Evolutionary conservation across 768 basidiomycete species (phyloP), one percentile per base, ranked within the genome.

Genomic region (Coprinellus micaceus): DNA sequence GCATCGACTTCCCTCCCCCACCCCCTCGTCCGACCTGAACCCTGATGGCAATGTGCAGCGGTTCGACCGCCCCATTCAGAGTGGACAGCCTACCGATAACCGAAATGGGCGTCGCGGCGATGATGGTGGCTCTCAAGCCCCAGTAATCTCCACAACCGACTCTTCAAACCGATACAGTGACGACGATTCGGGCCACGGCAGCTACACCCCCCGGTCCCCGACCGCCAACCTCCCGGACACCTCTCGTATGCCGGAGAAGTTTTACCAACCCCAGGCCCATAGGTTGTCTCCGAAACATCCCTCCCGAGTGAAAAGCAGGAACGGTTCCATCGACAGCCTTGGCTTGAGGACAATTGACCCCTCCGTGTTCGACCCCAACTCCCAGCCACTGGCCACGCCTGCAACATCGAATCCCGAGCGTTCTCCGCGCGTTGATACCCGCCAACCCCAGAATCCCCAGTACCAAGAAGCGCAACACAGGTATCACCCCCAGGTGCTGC

Each of bases 271-370:
- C n/a, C 56, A 52, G 36, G 28, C 40, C 25, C 56, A 50, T 22
- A 10, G 56, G 13, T 22, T 52, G 22, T 57, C 56, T 15, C 56
- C 52, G 3, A 53, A 51, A 43, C 26, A 12, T 74, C 41, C 70
- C 12, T 65, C 79, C 36, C 72, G 82, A 24, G 72, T 71, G 49
- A 81, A 82, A 57, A 74, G 75, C 54, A 79, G 86, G 50, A 82
- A 74, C 56, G 85, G 83, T 1, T 69, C 81, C 0, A 82, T 81
- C 0, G 86, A 88, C 63, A 82, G 85, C 63, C 70, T 88, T 11
- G 82, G 82, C 9, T 74, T 88, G 67, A 75, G 79, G 30, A 77
- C 78, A 15, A 69, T 89, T 36, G 85, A 88, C 61, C 76, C 82
- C 2, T 71, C 80, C 25, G 74, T 84, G 39, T 82, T 84, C 53